Evolutionary conservation across 2,329 filamentous ascomycete genomes (phyloP), one percentile per base, ranked within the genome.

Genomic region (Colletotrichum karsti): DNA sequence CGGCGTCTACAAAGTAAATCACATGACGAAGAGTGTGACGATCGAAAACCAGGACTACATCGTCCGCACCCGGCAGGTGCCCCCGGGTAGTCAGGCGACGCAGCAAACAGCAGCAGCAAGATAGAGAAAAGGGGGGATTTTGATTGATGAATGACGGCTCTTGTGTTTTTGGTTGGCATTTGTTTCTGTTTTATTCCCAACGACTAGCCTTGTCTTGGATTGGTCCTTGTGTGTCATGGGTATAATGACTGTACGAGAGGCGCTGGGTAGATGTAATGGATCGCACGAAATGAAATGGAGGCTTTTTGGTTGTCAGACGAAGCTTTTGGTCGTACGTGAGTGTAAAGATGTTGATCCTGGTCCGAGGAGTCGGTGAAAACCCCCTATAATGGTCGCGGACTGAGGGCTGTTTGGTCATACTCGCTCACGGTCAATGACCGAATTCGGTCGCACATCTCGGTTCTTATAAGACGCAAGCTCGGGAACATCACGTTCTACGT

Each of bases 1-100:
- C 13, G 97, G 97, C 73, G 96, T 99, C 63, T 99, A 99, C 86
- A 99, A 99, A 86, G 96, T 99, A 78, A 98, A 97, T 81, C 95
- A 99, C 81, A 99, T 98, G 91, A 96, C 93, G 69, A 96, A 95
- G 88, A 95, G 92, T 79, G 93, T 96, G 22, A 94, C 93, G 59
- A 94, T 96, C 70, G 93, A 96, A 81, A 96, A 96, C 81, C 86
- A 85, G 72, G 92, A 96, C 81, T 96, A 91, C 77, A 93, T 92
- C 73, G 76, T 76, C 67, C 78, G 83, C 72, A 75, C 72, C 58
- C 77, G 76, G 50, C 79, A 77, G 72, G 73, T 73, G 67, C 70
- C 76, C 37, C 80, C 77, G 63, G 75, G 77, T 41, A 72, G 72
- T 63, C 66, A 69, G 63, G 65, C 60, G 20, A 69, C 69, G 39